A percentile compares a stretch with the other conserved stretches of the same genome.
Conservation (phyloP, 1,284 basidiomycete species). For the Tilletia walkeri region DNA sequence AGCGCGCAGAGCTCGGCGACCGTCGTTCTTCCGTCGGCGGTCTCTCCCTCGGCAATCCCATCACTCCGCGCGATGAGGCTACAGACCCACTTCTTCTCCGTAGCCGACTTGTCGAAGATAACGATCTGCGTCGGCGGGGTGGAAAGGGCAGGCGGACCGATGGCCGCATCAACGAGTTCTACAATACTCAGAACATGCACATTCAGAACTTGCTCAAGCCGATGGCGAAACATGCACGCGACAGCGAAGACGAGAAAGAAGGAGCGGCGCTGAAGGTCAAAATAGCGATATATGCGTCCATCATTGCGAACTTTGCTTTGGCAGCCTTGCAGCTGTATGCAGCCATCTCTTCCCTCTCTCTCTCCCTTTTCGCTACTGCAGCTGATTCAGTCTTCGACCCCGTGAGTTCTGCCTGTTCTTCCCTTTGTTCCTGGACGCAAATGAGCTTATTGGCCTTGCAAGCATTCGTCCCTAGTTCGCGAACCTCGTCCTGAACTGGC, state of each 20-base stretch:
- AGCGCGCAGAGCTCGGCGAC: slow-evolving; percentile 5
- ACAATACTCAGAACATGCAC: slow-evolving; percentile 80
- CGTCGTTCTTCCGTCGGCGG: slow-evolving; percentile 1
- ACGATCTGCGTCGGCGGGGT: slow-evolving; percentile 29
- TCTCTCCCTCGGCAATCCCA: slow-evolving; percentile 18
- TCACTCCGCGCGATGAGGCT: slow-evolving; percentile 31
- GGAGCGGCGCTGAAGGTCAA: slow-evolving; percentile 63
- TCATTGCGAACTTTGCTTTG: slow-evolving; percentile 67
- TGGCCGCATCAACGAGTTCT: slow-evolving; percentile 66
- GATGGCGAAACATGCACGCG: slow-evolving; percentile 77
- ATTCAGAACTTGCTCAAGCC: slow-evolving; percentile 81
- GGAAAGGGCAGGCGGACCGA: slow-evolving; percentile 48
- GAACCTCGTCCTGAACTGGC: slow-evolving; percentile 77
- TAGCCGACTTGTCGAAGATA: slow-evolving; percentile 55
- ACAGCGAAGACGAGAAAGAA: slow-evolving; percentile 68
- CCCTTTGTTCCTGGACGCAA: background rate
- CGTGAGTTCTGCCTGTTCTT: slow-evolving; percentile 40
- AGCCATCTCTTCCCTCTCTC: slow-evolving; percentile 76
- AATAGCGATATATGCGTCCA: slow-evolving; percentile 80
- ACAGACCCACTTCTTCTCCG: slow-evolving; percentile 59
- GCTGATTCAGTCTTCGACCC: slow-evolving; percentile 89
- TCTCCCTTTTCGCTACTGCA: slow-evolving; percentile 84
- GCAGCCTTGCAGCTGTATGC: slow-evolving; percentile 65
- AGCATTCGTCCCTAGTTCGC: slow-evolving; percentile 60
- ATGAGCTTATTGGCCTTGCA: background rate